Base-by-base conservation (phyloP, 805 yeast species). In the Candida maesae region DNA sequence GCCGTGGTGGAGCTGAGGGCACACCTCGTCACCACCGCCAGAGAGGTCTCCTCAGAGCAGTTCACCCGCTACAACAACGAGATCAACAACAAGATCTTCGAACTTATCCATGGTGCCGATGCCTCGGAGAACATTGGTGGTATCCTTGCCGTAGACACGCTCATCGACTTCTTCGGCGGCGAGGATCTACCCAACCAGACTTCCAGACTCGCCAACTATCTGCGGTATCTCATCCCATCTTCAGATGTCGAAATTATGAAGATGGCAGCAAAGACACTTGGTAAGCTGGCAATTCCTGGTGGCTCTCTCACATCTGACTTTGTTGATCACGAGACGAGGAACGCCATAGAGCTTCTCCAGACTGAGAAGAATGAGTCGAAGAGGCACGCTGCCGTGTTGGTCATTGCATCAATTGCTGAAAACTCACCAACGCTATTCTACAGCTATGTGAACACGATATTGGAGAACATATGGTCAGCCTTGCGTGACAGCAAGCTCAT, bases 251-350 rank as follows among this genome's bases (percentile, higher is more conserved):
- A 78, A 28, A 91, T 89, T 25, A 87, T 91, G 90, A 78, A 79
- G 45, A 74, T 81, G 25, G 96, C 98, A 3, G 89, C 96, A 0
- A 74, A 74, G 39, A 87, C 96, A 0, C 69, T 93, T 48, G 99
- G 98, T 11, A 84, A 83, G 55, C 69, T 91, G 50, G 95, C 97
- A 0, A 78, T 81, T 6, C 91, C 95, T 0, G 95, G 95, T 20
- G 93, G 95, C 1, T 79, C 95, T 2, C 64, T 89, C 39, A 87
- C 96, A 0, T 89, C 95, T 1, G 96, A 89, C 37, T 84, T 91
- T 60, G 96, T 93, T 20, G 97, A 91, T 47, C 84, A 79, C 53
- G 96, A 91, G 60, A 93, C 93, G 8, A 86, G 84, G 56, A 73
- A 85, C 36, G 87, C 96, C 29, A 71, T 91, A 37, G 99, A 93